Percentiles rank a stretch among this genome's conserved stretches.
These are phyloP conservation scores for Backusella parvicylindrica DNA, from an alignment of 192 early-diverging fungal genomes.

Conservation along the genomic window DNA sequence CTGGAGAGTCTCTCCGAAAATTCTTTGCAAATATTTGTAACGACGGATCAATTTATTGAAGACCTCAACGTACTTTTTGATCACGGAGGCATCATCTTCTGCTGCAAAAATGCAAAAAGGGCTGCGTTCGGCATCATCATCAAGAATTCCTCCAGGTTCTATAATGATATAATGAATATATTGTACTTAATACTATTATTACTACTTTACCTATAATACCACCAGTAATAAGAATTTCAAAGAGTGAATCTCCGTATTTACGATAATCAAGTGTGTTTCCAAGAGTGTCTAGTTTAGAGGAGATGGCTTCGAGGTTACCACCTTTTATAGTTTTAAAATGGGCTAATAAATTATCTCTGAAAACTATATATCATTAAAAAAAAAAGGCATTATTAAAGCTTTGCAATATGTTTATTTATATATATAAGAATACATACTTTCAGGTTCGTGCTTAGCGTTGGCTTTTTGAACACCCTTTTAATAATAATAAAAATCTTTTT, in stretches of 20 bases:
- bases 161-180: background rate
- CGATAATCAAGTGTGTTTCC: conserved; percentile 91
- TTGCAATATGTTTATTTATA: background rate
- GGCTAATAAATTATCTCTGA: conserved; percentile 56
- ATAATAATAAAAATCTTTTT: too few relatives aligned
- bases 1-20: conserved; percentile 79
- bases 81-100: conserved; percentile 62
- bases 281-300: conserved; percentile 69
- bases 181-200: background rate
- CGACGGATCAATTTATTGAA: conserved; percentile 88
- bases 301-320: conserved; percentile 72
- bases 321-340: conserved; percentile 42
- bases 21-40: conserved; percentile 90
- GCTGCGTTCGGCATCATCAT: conserved; percentile 74
- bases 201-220: conserved; percentile 84
- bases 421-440: conserved; percentile 37
- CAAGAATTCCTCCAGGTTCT: conserved; percentile 77
- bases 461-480: conserved; percentile 60
- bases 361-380: conserved; percentile 44
- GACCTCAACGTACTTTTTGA: conserved; percentile 79
- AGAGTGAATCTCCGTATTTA: conserved; percentile 92
- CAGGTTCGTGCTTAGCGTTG: conserved; percentile 62
- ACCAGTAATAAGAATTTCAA: conserved; percentile 91
- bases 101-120: conserved; percentile 80
- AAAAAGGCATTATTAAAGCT: too few relatives aligned